Evolutionary conservation across 1,139 yeast species (phyloP), one percentile per base, ranked within the genome.

Genomic region (Nakaseomyces sp.): DNA sequence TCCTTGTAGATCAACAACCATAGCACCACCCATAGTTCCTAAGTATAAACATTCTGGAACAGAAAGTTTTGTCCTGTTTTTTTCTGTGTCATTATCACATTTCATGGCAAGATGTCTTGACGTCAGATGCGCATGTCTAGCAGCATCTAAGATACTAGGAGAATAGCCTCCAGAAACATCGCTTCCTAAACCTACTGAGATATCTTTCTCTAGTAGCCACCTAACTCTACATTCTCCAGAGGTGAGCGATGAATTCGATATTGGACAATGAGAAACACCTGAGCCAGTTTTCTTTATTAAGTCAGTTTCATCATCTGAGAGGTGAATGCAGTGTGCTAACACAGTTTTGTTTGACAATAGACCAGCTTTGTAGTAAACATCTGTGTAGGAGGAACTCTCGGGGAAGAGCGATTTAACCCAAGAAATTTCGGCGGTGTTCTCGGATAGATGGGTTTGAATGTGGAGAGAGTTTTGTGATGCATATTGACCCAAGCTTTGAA

Each of bases 151-250:
- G 29, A 91, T 81, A 37, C 89, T 81, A 25, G 86, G 80, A 12
- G 93, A 78, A 63, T 76, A 87, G 0, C 98, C 98, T 7, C 96
- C 98, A 37, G 95, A 83, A 19, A 89, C 77, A 60, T 91, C 98
- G 1, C 96, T 83, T 1, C 98, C 98, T 43, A 91, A 71, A 7
- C 93, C 76, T 16, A 89, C 91, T 48, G 86, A 83, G 51, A 89
- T 73, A 9, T 76, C 77, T 43, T 74, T 72, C 42, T 81, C 71
- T 46, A 88, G 68, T 42, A 86, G 67, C 70, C 81, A 76, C 52
- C 84, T 72, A 6, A 91, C 76, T 16, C 91, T 85, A 5, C 96
- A 93, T 61, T 87, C 93, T 10, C 98, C 98, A 18, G 95, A 82
- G 1, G 95, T 80, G 47, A 91, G 74, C 22, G 94, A 80, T 0